Percentiles rank a stretch among this genome's conserved stretches.
Conservation (phyloP, 139 green algal species). For the Closterium sp. region DNA sequence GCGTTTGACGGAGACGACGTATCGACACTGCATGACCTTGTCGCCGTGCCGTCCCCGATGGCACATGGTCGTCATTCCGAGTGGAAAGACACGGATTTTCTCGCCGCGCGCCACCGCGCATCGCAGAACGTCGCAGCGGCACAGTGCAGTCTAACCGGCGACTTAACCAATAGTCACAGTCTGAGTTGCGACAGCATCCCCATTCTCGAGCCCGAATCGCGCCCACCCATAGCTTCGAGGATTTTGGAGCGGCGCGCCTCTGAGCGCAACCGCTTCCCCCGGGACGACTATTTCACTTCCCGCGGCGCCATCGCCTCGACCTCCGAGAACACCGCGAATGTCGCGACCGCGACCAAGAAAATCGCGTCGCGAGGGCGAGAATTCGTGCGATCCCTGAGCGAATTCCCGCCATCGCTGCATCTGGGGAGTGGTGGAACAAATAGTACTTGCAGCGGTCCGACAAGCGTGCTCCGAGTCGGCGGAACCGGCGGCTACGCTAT, state of each 20-base stretch:
- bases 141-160: background rate
- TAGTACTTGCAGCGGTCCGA: background rate
- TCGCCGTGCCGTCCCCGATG: background rate
- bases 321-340: background rate
- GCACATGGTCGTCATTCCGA: background rate
- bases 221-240: background rate
- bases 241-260: background rate
- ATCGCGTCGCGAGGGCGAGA: background rate
- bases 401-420: background rate
- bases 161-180: background rate
- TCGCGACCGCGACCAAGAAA: background rate
- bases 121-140: background rate
- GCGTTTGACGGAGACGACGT: background rate
- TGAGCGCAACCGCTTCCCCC: background rate
- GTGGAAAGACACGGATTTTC: background rate
- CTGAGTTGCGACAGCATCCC: background rate
- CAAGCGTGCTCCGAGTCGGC: background rate
- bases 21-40: background rate
- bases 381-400: background rate
- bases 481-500: background rate
- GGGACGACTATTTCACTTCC: background rate
- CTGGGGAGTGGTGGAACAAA: too few relatives aligned
- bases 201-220: background rate
- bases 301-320: background rate
- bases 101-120: background rate